Evolutionary conservation across 1,284 basidiomycete species (phyloP), one percentile per base, ranked within the genome.

Genomic region (Takashimella koratensis): DNA sequence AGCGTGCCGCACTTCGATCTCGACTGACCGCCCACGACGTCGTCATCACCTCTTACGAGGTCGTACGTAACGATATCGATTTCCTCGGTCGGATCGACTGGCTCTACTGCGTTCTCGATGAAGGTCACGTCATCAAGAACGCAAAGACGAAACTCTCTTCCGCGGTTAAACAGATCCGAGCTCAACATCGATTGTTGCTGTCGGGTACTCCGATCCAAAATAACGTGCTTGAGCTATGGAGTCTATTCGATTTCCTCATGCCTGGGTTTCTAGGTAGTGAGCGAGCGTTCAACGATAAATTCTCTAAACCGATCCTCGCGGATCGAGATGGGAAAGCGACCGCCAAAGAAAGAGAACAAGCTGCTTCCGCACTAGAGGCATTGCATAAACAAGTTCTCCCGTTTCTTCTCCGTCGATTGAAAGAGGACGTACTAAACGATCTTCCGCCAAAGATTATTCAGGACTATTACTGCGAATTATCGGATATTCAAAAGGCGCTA

Each of bases 131-230:
- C 62, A 98, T 99, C 79, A 98, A 98, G 81, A 98, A 97, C 67
- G 86, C 91, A 22, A 97, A 95, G 79, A 98, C 96, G 24, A 98
- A 98, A 76, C 82, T 98, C 47, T 94, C 95, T 0, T 92, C 94
- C 71, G 92, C 96, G 0, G 90, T 98, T 63, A 99, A 99, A 77
- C 84, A 81, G 63, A 83, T 98, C 48, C 84, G 83, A 49, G 90
- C 95, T 1, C 86, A 95, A 60, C 96, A 98, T 76, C 86, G 96
- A 13, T 79, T 99, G 19, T 87, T 99, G 66, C 79, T 99, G 1
- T 96, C 93, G 0, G 96, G 96, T 23, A 99, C 96, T 11, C 96
- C 96, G 0, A 98, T 99, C 55, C 96, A 99, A 79, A 99, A 99
- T 76, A 98, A 98, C 69, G 94, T 98, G 6, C 79, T 99, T 41